phyloP scores from a whole-genome alignment of 345 rosid species.

The Eucalyptus tenuipes region DNA sequence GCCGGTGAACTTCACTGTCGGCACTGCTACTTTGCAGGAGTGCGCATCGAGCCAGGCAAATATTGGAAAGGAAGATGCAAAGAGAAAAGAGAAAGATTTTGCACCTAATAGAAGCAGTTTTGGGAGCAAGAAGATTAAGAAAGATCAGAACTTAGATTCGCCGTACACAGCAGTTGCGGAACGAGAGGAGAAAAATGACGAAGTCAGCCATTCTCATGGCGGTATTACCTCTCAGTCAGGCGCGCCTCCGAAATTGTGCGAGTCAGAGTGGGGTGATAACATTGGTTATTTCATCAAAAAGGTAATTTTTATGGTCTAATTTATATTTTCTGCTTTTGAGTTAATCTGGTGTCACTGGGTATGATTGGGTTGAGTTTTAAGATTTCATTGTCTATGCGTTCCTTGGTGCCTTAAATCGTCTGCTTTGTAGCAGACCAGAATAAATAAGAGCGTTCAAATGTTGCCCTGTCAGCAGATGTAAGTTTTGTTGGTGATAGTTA shows the following conservation, averaged over 20 bases:
- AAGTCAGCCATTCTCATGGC: not conserved
- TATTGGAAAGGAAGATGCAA: conserved; percentile 38
- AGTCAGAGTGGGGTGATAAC: conserved; percentile 53
- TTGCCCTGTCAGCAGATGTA: not conserved
- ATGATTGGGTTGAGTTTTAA: not conserved
- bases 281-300: conserved; percentile 74
- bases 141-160: conserved; percentile 35
- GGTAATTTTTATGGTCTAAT: conserved; percentile 20
- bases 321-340: not conserved
- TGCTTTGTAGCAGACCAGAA: not conserved
- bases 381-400: not conserved
- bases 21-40: conserved; percentile 5
- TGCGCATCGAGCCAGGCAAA: not conserved
- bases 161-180: conserved; percentile 28
- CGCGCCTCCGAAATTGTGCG: not conserved
- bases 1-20: conserved; percentile 39
- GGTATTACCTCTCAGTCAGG: not conserved
- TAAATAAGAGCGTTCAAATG: not conserved
- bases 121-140: conserved; percentile 74
- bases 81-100: conserved; percentile 62
- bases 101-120: conserved; percentile 41
- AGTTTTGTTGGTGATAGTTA: not conserved
- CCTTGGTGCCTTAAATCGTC: not conserved
- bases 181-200: conserved; percentile 7
- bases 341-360: not conserved